Conservation (phyloP, 2,329 filamentous ascomycete species). For the Arthroderma sp. region DNA sequence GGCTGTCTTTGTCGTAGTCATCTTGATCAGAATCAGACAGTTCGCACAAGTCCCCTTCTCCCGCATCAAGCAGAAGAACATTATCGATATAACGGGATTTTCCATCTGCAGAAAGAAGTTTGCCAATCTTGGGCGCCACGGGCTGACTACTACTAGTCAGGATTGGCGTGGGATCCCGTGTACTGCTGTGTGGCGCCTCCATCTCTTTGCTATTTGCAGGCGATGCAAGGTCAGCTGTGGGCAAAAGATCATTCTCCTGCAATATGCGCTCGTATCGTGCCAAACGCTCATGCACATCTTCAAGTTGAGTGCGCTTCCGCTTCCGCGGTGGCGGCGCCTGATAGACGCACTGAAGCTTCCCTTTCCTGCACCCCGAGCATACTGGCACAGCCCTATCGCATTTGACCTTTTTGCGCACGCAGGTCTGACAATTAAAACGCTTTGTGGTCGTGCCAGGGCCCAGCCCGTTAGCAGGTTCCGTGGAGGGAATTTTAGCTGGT, state of each 20-base stretch:
- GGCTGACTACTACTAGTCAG: no score
- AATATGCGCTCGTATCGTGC: slow-evolving; percentile 33
- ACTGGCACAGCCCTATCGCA: slow-evolving; percentile 12
- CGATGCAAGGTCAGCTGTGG: slow-evolving; percentile 8
- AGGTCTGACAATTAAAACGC: slow-evolving; percentile 8
- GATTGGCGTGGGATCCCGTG: no score
- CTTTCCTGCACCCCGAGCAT: slow-evolving; percentile 13
- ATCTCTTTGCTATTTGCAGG: background rate
- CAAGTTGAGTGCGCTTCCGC: slow-evolving; percentile 28
- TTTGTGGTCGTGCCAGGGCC: no score
- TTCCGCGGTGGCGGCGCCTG: slow-evolving; percentile 25
- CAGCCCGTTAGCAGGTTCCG: no score
- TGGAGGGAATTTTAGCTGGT: no score
- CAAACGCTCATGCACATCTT: slow-evolving; percentile 25
- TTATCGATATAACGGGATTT: slow-evolving; percentile 36
- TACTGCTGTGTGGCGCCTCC: no score
- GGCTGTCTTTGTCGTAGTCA: slow-evolving; percentile 16
- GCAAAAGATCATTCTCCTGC: slow-evolving; percentile 25
- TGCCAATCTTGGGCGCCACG: background rate
- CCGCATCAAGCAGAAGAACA: slow-evolving; percentile 20
- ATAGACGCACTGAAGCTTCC: slow-evolving; percentile 10
- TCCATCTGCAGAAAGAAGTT: slow-evolving; percentile 16
- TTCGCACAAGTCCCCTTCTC: slow-evolving; percentile 19
- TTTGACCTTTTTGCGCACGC: slow-evolving; percentile 13
- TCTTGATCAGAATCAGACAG: slow-evolving; percentile 17